Conservation (phyloP, 2,329 filamentous ascomycete genomes). For the Claviceps humidiphila region DNA sequence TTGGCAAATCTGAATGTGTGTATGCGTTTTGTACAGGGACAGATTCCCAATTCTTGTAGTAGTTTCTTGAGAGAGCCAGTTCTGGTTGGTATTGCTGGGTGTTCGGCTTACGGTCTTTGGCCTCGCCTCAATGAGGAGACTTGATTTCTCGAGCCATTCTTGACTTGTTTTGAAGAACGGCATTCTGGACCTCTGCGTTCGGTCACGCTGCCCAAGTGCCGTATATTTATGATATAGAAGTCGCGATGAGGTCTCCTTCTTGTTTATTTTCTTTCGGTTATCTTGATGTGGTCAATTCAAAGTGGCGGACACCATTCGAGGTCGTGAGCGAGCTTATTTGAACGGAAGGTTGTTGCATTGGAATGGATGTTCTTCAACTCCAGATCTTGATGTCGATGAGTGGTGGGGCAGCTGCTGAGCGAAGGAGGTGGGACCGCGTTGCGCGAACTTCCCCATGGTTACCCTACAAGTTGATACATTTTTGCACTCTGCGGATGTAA, state of each 20-base stretch:
- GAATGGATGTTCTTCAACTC: neutral
- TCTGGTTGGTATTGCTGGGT: no score
- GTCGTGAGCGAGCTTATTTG: neutral
- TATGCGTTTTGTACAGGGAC: no score
- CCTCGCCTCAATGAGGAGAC: slow-evolving; percentile 71
- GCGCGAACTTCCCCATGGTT: neutral
- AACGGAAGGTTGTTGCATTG: neutral
- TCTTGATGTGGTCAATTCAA: neutral
- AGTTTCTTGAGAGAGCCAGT: no score
- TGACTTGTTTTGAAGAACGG: slow-evolving; percentile 72
- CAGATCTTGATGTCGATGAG: neutral
- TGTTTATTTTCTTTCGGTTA: neutral
- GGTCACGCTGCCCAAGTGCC: neutral
- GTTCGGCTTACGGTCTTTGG: slow-evolving; percentile 58
- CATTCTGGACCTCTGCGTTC: slow-evolving; percentile 35
- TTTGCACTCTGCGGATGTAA: neutral
- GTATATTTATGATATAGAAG: neutral
- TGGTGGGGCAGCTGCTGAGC: neutral
- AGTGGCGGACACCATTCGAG: neutral
- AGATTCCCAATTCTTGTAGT: no score
- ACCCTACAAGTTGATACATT: neutral
- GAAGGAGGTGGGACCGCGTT: neutral
- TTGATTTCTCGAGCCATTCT: slow-evolving; percentile 83
- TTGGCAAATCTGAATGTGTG: no score
- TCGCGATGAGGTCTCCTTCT: neutral